These are phyloP conservation scores for Pseudevernia furfuracea DNA, from an alignment of 495 filamentous ascomycete genomes.

Conservation along the genomic window DNA sequence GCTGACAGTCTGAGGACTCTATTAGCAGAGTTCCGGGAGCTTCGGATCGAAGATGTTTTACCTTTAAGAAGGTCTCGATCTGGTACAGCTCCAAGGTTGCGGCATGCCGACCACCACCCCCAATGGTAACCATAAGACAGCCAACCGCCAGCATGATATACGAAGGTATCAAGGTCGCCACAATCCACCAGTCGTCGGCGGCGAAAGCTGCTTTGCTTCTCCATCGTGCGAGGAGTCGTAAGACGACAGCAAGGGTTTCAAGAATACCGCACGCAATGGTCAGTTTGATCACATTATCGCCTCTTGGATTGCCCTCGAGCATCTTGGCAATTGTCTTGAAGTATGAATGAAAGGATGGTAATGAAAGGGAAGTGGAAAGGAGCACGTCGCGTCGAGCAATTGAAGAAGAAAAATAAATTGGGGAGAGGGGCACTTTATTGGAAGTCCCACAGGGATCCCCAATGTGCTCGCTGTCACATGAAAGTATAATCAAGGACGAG, in stretches of 20 bases:
- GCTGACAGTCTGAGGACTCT: constrained; percentile 26
- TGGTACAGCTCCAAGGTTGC: constrained; percentile 1
- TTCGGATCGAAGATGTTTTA: neutral
- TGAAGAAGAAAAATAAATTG: neutral
- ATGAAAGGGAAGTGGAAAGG: neutral
- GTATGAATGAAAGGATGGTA: neutral
- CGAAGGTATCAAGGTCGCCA: constrained; percentile 16
- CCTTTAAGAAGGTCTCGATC: constrained; percentile 11
- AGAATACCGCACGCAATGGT: constrained; percentile 16
- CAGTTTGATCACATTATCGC: constrained; percentile 10
- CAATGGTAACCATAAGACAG: constrained; percentile 10
- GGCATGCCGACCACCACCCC: constrained; percentile 9
- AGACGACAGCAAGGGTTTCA: constrained; percentile 13
- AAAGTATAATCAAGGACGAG: neutral
- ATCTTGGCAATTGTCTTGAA: neutral
- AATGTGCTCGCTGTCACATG: neutral
- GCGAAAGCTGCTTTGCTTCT: constrained; percentile 17
- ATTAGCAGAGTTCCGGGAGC: neutral
- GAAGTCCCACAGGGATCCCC: neutral
- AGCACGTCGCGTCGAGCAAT: neutral
- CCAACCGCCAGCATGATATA: constrained; percentile 19
- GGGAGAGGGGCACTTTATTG: neutral
- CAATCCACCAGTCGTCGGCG: constrained; percentile 18
- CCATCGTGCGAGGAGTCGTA: constrained; percentile 17
- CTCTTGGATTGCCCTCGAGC: constrained; percentile 6